Percentiles rank a stretch among this genome's conserved stretches.
Conservation (phyloP, 176 grass and related monocot species). For the Ampelocalamus luodianensis region DNA sequence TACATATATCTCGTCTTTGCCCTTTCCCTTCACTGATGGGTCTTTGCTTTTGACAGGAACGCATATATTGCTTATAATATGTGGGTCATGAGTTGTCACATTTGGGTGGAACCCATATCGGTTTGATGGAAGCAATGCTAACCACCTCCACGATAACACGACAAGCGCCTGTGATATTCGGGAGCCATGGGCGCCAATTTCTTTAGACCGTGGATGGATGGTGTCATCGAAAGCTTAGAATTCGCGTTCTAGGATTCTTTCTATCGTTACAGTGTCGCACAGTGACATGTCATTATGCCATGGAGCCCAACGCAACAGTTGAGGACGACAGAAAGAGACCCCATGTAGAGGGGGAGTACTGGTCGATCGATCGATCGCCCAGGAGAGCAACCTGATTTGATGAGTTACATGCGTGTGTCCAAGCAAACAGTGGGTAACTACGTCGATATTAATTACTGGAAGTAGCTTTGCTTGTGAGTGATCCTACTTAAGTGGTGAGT, state of each 20-base stretch:
- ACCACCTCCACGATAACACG: conserved; percentile 48
- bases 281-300: conserved; percentile 27
- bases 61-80: conserved; percentile 53
- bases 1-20: conserved; percentile 8
- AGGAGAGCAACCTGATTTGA: conserved; percentile 22
- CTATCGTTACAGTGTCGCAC: conserved; percentile 14
- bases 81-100: conserved; percentile 55
- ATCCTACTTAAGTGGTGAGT: background rate
- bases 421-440: conserved; percentile 7
- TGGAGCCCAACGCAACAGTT: conserved; percentile 35
- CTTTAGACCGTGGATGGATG: background rate
- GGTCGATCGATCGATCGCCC: background rate
- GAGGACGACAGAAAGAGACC: conserved; percentile 48
- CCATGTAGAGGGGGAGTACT: background rate
- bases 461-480: background rate
- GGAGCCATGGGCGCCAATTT: background rate
- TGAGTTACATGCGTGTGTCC: background rate
- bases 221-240: background rate
- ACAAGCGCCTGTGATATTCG: conserved; percentile 50
- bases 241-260: conserved; percentile 38
- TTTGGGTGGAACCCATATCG: conserved; percentile 55
- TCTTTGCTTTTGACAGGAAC: conserved; percentile 43
- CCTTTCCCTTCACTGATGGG: conserved; percentile 36
- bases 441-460: conserved; percentile 4
- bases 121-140: conserved; percentile 63